Evolutionary conservation across 345 rosid genomes (phyloP).

Genomic region (Eucalyptus viminalis): DNA sequence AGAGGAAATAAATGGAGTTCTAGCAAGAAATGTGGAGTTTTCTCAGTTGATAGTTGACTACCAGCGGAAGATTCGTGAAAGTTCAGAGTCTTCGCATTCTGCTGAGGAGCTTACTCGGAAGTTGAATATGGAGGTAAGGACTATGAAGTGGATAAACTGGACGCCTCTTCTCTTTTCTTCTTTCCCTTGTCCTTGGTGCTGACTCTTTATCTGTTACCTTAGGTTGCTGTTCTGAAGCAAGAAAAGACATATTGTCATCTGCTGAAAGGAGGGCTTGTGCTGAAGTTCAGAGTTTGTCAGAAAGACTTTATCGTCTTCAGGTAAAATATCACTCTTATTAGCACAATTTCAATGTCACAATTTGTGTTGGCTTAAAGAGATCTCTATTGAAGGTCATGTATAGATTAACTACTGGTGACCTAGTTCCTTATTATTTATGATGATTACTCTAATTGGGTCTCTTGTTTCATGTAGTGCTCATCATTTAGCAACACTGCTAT

Average conservation of each 20-base stretch:
- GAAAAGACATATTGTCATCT: slow-evolving; percentile 68
- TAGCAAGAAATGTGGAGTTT: slow-evolving; percentile 84
- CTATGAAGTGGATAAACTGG: background rate
- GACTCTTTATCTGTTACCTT: background rate
- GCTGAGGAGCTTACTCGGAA: slow-evolving; percentile 77
- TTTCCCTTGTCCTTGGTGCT: background rate
- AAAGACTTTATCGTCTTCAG: slow-evolving; percentile 80
- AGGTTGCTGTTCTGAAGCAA: slow-evolving; percentile 66
- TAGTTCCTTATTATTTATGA: background rate
- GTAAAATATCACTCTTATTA: slow-evolving; percentile 1
- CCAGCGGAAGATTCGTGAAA: slow-evolving; percentile 74
- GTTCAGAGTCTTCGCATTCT: slow-evolving; percentile 52
- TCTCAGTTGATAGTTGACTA: slow-evolving; percentile 70
- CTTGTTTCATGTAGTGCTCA: background rate
- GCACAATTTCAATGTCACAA: background rate
- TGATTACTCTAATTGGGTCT: background rate
- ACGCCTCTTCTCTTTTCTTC: background rate
- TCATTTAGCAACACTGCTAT: background rate
- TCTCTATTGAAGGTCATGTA: background rate
- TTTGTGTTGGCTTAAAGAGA: background rate
- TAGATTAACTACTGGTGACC: background rate
- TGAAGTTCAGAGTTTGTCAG: slow-evolving; percentile 79
- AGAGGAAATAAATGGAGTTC: slow-evolving; percentile 42
- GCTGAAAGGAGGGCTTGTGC: slow-evolving; percentile 88
- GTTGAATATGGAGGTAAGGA: slow-evolving; percentile 69